These are phyloP conservation scores for Kuraishia molischiana DNA, from an alignment of 805 yeast genomes.

Conservation along the genomic window DNA sequence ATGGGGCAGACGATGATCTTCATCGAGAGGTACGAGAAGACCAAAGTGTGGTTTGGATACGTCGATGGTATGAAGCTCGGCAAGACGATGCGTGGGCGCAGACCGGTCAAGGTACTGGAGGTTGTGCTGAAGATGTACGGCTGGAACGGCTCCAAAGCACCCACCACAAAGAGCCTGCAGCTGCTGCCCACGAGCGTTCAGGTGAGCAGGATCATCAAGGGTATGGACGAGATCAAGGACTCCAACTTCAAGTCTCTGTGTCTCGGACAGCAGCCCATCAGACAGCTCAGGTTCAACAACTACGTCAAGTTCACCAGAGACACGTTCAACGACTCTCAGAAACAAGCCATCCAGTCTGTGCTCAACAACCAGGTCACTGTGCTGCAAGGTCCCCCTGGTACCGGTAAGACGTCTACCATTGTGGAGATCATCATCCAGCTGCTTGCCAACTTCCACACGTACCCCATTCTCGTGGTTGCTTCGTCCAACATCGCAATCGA, in stretches of 20 bases:
- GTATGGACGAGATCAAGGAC: slow-evolving; percentile 52
- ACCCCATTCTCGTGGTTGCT: slow-evolving; percentile 64
- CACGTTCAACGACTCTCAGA: slow-evolving; percentile 50
- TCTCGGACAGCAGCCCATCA: slow-evolving; percentile 18
- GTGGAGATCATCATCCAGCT: slow-evolving; percentile 58
- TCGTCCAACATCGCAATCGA: slow-evolving; percentile 72
- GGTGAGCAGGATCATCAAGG: slow-evolving; percentile 50
- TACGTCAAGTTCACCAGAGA: slow-evolving; percentile 37
- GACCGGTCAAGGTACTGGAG: slow-evolving; percentile 17
- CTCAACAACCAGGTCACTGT: slow-evolving; percentile 41
- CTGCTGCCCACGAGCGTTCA: slow-evolving; percentile 57
- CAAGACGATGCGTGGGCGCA: slow-evolving; percentile 13
- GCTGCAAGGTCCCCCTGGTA: slow-evolving; percentile 91
- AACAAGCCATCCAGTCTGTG: slow-evolving; percentile 42
- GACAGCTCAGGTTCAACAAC: slow-evolving; percentile 41
- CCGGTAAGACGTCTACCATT: slow-evolving; percentile 86
- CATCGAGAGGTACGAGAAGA: slow-evolving; percentile 31
- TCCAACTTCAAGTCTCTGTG: slow-evolving; percentile 32
- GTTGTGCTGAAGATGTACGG: slow-evolving; percentile 41
- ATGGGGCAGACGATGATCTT: slow-evolving; percentile 50
- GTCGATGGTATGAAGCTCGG: slow-evolving; percentile 27
- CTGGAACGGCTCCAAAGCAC: slow-evolving; percentile 36
- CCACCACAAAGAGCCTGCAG: slow-evolving; percentile 19
- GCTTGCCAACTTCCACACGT: slow-evolving; percentile 41
- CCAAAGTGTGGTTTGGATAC: slow-evolving; percentile 51